Base-by-base conservation (phyloP, 169 alveolate species). In the Plasmodium billcollinsi region DNA sequence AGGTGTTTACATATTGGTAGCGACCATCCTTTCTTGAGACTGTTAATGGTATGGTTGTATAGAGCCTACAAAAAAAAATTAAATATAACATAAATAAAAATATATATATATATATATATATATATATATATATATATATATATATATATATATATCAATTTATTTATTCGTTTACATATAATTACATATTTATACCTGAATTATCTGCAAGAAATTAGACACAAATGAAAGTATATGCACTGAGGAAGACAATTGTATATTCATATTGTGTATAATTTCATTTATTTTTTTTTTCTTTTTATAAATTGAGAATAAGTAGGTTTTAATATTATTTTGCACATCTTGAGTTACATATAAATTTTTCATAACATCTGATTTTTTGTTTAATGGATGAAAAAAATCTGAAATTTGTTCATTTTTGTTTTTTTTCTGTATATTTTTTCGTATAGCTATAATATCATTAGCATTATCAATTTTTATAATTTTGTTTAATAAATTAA, bases 171-270 rank as follows among this genome's bases (percentile, higher is more conserved):
- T 12, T n/a, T 49, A 47, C 8, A 49, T 66, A 12, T 66, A 8
- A 14, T 39, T 24, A 47, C 63, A 21, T 1, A 8, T 8, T 3
- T 1, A 18, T 61, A 86, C 92, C 88, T 86, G 92, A 45, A 86
- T 33, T 8, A 86, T 86, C 49, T 86, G 92, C 52, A 86, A 20
- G 63, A 86, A 86, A 69, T 86, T 86, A 11, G 92, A 86, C 21
- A 45, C 92, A 45, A 86, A 86, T 21, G 92, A 86, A 72, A 86
- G 92, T 11, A 86, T 86, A 12, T 86, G 92, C 15, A 86, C 92
- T 18, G 85, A 86, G 5, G 92, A 72, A 66, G 92, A 59, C 9
- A 86, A 54, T 67, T 72, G 86, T 26, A 71, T 49, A 61, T 86
- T 86, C 8, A 86, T 74, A 8, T 52, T 73, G 12, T 50, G 50